phyloP scores from a whole-genome alignment of 495 filamentous ascomycete genomes.

The Penicillium chermesinum region DNA sequence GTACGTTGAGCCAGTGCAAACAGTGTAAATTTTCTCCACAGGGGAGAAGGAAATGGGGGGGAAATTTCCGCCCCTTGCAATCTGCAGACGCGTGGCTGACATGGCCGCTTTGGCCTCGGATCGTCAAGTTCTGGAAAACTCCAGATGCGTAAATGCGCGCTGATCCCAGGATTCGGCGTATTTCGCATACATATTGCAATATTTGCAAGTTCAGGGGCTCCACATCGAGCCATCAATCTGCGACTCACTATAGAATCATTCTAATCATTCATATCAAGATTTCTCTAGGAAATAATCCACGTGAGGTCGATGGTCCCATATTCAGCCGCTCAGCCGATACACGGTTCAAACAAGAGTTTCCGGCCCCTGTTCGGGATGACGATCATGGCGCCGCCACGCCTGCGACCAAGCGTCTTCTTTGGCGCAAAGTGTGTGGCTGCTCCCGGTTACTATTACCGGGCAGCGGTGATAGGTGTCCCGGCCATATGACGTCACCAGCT shows the following conservation, averaged over 20 bases:
- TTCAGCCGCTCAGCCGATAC: no score
- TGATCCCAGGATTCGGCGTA: constrained; percentile 1
- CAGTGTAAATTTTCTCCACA: no score
- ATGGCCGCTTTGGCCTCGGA: constrained; percentile 11
- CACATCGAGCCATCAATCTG: no score
- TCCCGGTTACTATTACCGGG: constrained; percentile 7
- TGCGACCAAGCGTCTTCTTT: constrained; percentile 11
- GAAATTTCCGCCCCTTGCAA: neutral
- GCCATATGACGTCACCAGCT: constrained; percentile 1
- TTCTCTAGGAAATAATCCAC: no score
- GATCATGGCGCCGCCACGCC: constrained; percentile 24
- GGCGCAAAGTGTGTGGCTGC: constrained; percentile 8
- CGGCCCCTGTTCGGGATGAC: constrained; percentile 14
- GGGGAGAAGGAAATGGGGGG: neutral
- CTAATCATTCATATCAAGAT: no score
- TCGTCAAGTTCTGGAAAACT: constrained; percentile 16
- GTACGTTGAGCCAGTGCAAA: no score
- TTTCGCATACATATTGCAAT: no score
- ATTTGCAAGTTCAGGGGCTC: no score
- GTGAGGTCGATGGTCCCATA: constrained; percentile 16
- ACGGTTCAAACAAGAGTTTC: constrained; percentile 20
- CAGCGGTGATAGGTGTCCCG: neutral
- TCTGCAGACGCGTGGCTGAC: constrained; percentile 15
- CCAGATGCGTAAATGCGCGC: constrained; percentile 1
- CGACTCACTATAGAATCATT: no score